Conservation (phyloP, 495 filamentous ascomycete species). For the Penicillium angulare region DNA sequence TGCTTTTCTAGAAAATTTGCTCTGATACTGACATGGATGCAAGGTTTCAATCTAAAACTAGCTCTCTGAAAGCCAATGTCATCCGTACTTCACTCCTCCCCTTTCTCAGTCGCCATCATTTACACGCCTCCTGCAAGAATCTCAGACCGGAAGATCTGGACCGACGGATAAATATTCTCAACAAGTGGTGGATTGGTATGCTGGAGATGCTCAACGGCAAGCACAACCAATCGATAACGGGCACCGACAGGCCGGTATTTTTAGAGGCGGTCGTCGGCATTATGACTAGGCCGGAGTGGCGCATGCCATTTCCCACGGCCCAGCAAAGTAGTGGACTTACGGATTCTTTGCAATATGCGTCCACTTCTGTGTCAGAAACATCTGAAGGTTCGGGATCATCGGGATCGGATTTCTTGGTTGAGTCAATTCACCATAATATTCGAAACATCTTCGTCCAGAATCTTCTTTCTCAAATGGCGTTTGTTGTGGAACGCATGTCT, state of each 20-base stretch:
- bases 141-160: slow-evolving; percentile 83
- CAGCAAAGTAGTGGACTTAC: slow-evolving; percentile 25
- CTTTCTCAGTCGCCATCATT: slow-evolving; percentile 70
- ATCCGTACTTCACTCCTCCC: slow-evolving; percentile 79
- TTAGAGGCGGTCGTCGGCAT: slow-evolving; percentile 80
- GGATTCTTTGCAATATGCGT: slow-evolving; percentile 33
- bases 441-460: slow-evolving; percentile 87
- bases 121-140: slow-evolving; percentile 66
- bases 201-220: slow-evolving; percentile 80
- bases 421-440: slow-evolving; percentile 94
- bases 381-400: slow-evolving; percentile 40
- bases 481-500: slow-evolving; percentile 91
- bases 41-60: slow-evolving; percentile 73
- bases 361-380: slow-evolving; percentile 40
- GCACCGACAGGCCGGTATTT: slow-evolving; percentile 75
- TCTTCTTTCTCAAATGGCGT: slow-evolving; percentile 78
- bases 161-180: slow-evolving; percentile 74
- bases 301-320: slow-evolving; percentile 58
- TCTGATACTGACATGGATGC: slow-evolving; percentile 14
- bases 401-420: slow-evolving; percentile 75
- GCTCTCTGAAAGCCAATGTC: slow-evolving; percentile 73
- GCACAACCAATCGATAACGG: slow-evolving; percentile 68
- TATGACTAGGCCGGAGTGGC: slow-evolving; percentile 94
- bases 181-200: slow-evolving; percentile 95
- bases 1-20: background rate